These are phyloP conservation scores for Candida adriatica DNA, from an alignment of 805 yeast species.

Conservation along the genomic window DNA sequence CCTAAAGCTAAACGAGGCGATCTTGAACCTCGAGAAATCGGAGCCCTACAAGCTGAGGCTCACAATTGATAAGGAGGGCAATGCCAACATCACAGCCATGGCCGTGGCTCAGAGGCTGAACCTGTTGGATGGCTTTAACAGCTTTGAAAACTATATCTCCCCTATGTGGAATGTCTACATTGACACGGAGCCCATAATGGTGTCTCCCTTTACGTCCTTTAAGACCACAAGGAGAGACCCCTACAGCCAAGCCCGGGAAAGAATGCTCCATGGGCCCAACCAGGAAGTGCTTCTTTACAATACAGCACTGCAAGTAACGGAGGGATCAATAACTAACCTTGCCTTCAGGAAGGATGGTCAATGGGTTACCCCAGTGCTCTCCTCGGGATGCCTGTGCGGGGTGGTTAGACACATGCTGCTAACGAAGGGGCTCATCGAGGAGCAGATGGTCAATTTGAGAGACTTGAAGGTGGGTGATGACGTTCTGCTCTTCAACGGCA, in stretches of 20 bases:
- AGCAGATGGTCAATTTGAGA: conserved; percentile 38
- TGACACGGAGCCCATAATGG: conserved; percentile 43
- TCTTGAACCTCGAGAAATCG: conserved; percentile 25
- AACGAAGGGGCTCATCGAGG: conserved; percentile 43
- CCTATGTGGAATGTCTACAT: conserved; percentile 54
- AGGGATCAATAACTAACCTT: conserved; percentile 77
- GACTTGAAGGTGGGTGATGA: conserved; percentile 60
- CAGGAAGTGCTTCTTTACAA: conserved; percentile 72
- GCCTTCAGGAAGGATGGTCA: conserved; percentile 45
- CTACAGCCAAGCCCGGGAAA: conserved; percentile 55
- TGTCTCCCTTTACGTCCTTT: conserved; percentile 77
- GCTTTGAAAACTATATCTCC: conserved; percentile 22
- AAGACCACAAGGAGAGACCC: conserved; percentile 72
- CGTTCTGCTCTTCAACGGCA: conserved; percentile 71
- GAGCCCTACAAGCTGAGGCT: conserved; percentile 43
- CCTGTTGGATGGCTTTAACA: conserved; percentile 24
- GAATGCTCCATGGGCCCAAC: conserved; percentile 28
- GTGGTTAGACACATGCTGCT: conserved; percentile 64
- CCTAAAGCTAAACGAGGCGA: conserved; percentile 31
- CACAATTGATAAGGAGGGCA: conserved; percentile 31
- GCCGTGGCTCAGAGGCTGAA: conserved; percentile 25
- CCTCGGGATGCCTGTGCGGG: conserved; percentile 81
- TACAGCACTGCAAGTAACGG: conserved; percentile 53
- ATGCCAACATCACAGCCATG: conserved; percentile 30
- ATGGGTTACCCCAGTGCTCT: conserved; percentile 80